phyloP scores from a whole-genome alignment of 352 stramenopile genomes.

The Globisporangium solare region DNA sequence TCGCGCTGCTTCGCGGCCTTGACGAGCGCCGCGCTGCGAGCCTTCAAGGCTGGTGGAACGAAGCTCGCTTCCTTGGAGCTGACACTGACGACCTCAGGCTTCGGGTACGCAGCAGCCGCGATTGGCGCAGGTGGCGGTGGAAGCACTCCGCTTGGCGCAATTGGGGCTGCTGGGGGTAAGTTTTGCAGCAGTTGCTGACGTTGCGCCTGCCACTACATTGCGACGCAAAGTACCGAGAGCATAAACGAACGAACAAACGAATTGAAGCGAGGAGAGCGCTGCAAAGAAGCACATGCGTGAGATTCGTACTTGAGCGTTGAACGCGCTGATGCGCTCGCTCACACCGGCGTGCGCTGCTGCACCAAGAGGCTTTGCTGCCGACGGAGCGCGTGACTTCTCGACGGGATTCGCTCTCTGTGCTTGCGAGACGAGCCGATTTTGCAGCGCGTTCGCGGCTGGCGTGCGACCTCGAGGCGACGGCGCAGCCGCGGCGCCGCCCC shows the following conservation, averaged over 20 bases:
- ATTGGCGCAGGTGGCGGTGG: slow-evolving; percentile 12
- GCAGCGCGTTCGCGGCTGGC: slow-evolving; percentile 7
- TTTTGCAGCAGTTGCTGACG: slow-evolving; percentile 30
- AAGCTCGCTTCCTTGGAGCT: slow-evolving; percentile 2
- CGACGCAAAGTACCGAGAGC: not conserved
- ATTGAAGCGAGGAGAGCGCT: not conserved
- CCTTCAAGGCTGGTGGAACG: not conserved
- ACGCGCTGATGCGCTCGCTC: slow-evolving; percentile 40
- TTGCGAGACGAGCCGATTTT: slow-evolving; percentile 15
- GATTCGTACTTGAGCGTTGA: slow-evolving; percentile 43
- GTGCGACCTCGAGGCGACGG: slow-evolving; percentile 10
- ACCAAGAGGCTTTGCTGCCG: not conserved
- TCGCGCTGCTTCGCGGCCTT: slow-evolving; percentile 16
- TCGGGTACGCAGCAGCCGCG: slow-evolving; percentile 12
- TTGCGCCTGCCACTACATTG: slow-evolving; percentile 37
- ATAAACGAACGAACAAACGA: not conserved
- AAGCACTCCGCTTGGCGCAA: slow-evolving; percentile 1
- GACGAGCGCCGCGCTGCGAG: slow-evolving; percentile 3
- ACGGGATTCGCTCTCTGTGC: slow-evolving; percentile 19
- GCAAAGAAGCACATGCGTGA: not conserved
- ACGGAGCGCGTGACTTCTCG: slow-evolving; percentile 8
- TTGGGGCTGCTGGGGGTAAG: slow-evolving; percentile 13
- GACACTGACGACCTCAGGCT: slow-evolving; percentile 4
- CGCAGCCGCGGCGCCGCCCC: not conserved
- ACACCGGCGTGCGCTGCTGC: slow-evolving; percentile 4